Percentiles rank a stretch among this genome's conserved stretches.
phyloP scores from a whole-genome alignment of 257 asterid species.

The Lycium ferocissimum region DNA sequence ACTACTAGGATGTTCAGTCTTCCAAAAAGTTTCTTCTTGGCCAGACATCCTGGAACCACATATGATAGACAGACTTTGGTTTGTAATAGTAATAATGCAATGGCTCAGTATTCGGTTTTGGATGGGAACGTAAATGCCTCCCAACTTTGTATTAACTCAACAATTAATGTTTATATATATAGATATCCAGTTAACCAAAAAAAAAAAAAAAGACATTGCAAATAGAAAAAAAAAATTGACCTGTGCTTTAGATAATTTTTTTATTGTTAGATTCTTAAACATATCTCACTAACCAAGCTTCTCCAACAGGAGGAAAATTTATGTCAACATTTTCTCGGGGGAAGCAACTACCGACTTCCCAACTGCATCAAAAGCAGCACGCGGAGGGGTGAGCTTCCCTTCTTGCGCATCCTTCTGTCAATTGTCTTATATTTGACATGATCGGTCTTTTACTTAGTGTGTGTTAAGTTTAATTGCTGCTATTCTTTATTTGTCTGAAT shows the following conservation, averaged over 20 bases:
- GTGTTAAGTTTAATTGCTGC: not conserved
- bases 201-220: not conserved
- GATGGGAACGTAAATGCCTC: too few species aligned
- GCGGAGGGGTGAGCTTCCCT: conserved; percentile 75
- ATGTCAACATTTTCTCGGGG: conserved; percentile 79
- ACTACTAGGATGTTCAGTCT: too few species aligned
- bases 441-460: not conserved
- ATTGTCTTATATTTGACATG: not conserved
- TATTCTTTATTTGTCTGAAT: conserved; percentile 8
- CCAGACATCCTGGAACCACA: too few species aligned
- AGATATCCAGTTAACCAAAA: too few species aligned
- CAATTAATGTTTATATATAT: too few species aligned
- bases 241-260: conserved; percentile 3
- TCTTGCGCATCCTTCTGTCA: not conserved
- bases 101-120: too few species aligned
- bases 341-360: conserved; percentile 80
- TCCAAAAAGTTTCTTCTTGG: too few species aligned
- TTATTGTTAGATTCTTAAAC: conserved; percentile 21
- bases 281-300: conserved; percentile 29
- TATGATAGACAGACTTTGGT: too few species aligned
- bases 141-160: too few species aligned
- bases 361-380: conserved; percentile 63
- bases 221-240: not conserved
- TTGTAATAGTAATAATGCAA: too few species aligned
- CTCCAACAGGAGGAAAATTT: conserved; percentile 70